Evolutionary conservation across 192 early-diverging fungal genomes (phyloP), one percentile per base, ranked within the genome.

Genomic region (Rhizophagus clarus): DNA sequence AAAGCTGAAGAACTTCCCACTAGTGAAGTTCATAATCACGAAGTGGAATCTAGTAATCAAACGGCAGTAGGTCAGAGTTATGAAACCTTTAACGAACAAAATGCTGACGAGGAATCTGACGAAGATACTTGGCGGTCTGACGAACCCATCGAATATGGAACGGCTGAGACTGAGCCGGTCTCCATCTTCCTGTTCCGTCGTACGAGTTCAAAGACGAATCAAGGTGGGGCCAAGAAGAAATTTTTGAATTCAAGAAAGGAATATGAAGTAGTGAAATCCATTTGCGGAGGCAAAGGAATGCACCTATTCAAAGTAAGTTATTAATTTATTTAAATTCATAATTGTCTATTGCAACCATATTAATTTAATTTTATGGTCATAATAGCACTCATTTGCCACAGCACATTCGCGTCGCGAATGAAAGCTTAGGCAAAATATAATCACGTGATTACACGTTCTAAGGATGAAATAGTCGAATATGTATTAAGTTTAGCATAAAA

Each of bases 231-330:
- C 29, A 76, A 51, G 31, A 74, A 26, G 74, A 60, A 26, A 76
- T 29, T 12, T n/a, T n/a, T 76, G 74, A 76, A 76, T 24, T 17
- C 56, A 62, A 49, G 74, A 37, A 61, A 60, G 40, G 74, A 76
- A 60, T 76, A 34, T n/a, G 74, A 76, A 8, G 7, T 28, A 40
- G 15, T 29, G 20, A 26, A 60, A 63, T 22, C 49, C 15, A 34
- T 76, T 15, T 60, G 6, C 40, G 74, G 61, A 22, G 74, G 74
- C 14, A 37, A 31, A 11, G 28, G 56, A 40, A 34, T 61, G 49
- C 34, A 62, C 2, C 61, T 56, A 24, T 62, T 62, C 22, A 76
- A 76, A 32, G 74, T 76, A 56, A 56, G 17, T 12, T 56, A 22
- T 56, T 56, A 17, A 15, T 22, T 56, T 56, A 6, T 1, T 20